Evolutionary conservation across 352 stramenopile genomes (phyloP).

Genomic region (Globisporangium takayamanum): DNA sequence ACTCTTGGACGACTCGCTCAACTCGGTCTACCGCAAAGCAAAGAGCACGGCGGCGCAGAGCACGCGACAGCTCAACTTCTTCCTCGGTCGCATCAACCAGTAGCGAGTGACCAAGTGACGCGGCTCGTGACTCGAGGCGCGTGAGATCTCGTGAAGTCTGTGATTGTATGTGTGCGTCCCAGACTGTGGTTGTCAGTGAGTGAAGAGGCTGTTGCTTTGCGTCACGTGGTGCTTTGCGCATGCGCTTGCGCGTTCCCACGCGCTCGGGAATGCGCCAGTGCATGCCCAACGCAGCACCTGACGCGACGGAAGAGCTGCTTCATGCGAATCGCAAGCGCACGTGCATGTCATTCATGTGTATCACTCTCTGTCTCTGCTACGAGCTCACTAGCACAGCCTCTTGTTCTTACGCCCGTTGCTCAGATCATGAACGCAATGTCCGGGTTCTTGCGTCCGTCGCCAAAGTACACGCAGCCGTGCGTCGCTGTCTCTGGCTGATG

Average conservation of each 20-base stretch:
- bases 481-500: constrained; percentile 44
- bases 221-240: no score
- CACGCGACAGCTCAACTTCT: constrained; percentile 46
- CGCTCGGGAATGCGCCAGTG: no score
- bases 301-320: no score
- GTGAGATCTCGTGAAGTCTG: no score
- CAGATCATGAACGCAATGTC: constrained; percentile 74
- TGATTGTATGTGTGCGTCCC: no score
- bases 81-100: constrained; percentile 34
- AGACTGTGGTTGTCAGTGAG: no score
- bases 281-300: no score
- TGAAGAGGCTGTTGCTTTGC: no score
- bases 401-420: background rate
- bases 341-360: background rate
- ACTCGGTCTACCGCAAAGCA: constrained; percentile 65
- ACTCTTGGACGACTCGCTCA: constrained; percentile 57
- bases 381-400: no score
- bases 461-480: constrained; percentile 73
- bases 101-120: constrained; percentile 3
- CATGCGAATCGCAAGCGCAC: no score
- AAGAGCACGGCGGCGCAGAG: constrained; percentile 35
- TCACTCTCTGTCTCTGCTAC: background rate
- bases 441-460: constrained; percentile 65
- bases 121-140: no score
- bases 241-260: no score